Conservation (phyloP, 2,329 filamentous ascomycete species). For the Colletotrichum melonis region DNA sequence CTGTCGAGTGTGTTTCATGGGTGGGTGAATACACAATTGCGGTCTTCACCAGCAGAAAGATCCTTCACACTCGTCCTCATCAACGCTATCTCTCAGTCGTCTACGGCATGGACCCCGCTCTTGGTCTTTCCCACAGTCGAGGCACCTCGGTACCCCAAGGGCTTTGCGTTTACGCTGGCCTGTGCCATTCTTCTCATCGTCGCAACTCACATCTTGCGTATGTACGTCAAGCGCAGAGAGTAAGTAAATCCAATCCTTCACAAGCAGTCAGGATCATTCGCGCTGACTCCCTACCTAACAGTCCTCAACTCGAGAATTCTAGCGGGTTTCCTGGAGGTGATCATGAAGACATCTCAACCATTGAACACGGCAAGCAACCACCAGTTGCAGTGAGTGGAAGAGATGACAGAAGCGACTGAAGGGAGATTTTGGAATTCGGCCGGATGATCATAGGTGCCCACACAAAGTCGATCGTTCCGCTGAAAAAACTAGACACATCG, state of each 20-base stretch:
- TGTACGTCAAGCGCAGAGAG: conserved; percentile 29
- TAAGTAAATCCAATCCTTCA: neutral
- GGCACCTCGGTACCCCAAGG: conserved; percentile 54
- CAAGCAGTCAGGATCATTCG: no score
- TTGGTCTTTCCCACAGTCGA: conserved; percentile 61
- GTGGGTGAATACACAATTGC: conserved; percentile 27
- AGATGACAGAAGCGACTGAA: neutral
- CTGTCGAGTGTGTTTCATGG: conserved; percentile 29
- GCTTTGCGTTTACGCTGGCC: conserved; percentile 51
- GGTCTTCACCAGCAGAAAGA: conserved; percentile 18
- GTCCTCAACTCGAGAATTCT: conserved; percentile 23
- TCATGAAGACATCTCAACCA: neutral
- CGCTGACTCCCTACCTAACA: neutral
- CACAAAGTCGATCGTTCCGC: neutral
- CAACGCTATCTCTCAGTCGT: conserved; percentile 61
- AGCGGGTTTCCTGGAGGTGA: conserved; percentile 8
- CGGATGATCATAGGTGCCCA: neutral
- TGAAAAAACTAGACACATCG: neutral
- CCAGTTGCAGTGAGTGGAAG: neutral
- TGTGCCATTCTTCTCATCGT: conserved; percentile 20
- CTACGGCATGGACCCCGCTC: conserved; percentile 66
- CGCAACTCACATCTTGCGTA: conserved; percentile 14
- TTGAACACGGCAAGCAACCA: conserved; percentile 4
- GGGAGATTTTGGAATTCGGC: neutral
- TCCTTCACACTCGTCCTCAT: conserved; percentile 30